Evolutionary conservation across 305 asterid genomes (phyloP).

Genomic region (Plantago lanceolata): DNA sequence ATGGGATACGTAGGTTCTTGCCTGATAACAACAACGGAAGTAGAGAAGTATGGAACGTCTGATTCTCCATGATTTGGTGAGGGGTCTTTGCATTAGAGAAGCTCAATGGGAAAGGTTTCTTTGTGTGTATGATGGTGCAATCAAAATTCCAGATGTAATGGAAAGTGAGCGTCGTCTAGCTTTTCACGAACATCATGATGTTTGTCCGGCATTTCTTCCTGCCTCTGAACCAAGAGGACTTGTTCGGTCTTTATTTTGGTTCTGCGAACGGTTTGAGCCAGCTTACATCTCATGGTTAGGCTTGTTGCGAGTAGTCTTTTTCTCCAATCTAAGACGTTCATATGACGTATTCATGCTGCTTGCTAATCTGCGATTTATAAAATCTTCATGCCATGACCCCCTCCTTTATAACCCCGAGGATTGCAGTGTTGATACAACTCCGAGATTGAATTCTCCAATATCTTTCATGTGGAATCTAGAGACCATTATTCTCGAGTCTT

Average conservation of each 20-base stretch:
- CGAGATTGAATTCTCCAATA: background rate
- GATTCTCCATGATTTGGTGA: slow-evolving; percentile 2
- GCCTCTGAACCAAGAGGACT: background rate
- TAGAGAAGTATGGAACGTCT: background rate
- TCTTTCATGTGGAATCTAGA: background rate
- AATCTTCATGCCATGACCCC: too few species aligned
- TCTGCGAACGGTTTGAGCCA: background rate
- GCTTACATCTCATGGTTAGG: background rate
- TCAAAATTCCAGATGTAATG: background rate
- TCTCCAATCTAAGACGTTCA: background rate
- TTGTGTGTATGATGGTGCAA: background rate
- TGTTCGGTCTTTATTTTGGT: background rate
- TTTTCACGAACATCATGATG: background rate
- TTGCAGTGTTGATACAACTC: too few species aligned
- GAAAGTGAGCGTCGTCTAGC: background rate
- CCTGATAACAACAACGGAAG: background rate
- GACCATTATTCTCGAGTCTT: background rate
- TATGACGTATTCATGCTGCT: background rate
- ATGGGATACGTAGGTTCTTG: background rate
- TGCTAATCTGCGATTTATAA: background rate
- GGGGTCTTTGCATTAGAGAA: background rate
- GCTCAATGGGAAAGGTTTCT: background rate
- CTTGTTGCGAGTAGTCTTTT: background rate
- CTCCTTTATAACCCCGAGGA: background rate
- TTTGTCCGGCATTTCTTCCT: background rate